Base-by-base conservation (phyloP, 192 early-diverging fungal species). In the Gonapodya prolifera region DNA sequence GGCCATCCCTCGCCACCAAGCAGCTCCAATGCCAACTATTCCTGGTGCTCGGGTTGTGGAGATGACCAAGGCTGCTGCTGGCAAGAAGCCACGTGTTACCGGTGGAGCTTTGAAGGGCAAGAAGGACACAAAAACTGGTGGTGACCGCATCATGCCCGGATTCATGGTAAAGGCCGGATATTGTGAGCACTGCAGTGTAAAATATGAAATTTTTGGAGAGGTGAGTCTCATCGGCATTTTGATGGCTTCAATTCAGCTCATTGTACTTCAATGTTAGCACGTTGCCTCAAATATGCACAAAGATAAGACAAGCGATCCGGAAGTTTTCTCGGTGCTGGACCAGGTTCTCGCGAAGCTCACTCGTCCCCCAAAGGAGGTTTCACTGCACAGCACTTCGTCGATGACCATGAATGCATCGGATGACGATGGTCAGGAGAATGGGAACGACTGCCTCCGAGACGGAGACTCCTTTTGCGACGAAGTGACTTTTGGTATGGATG, bases 121-220 rank as follows among this genome's bases (percentile, higher is more conserved):
- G 8, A 61, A 61, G 45, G 45, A 61, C 8, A 8, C 45, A 61
- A 61, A 61, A 23, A 61, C 45, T 16, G 45, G 23, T 23, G 8
- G 45, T 8, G 71, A 30, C 8, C 71, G 71, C 31, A 73, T 73
- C 16, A 32, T 73, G 16, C 71, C 71, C 8, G 28, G 32, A 32
- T 73, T 73, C 71, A 73, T 73, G 71, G 29, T 29, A 2, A 73
- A 73, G 71, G 71, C 71, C 18, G 71, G 71, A 13, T 73, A 73
- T 29, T 73, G 71, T 32, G 71, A 73, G 31, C 71, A 73, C 71
- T 73, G 71, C 71, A 16, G 71, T 32, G 71, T 73, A 8, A 73
- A 73, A 29, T 73, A 73, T 32, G 71, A 73, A 18, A 18, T 13
- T 2, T 73, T 73, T 32, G 28, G 8, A 18, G 71, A 73, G 71